Evolutionary conservation across 2,329 filamentous ascomycete species (phyloP).

Genomic region (Lachnum nothofagi): DNA sequence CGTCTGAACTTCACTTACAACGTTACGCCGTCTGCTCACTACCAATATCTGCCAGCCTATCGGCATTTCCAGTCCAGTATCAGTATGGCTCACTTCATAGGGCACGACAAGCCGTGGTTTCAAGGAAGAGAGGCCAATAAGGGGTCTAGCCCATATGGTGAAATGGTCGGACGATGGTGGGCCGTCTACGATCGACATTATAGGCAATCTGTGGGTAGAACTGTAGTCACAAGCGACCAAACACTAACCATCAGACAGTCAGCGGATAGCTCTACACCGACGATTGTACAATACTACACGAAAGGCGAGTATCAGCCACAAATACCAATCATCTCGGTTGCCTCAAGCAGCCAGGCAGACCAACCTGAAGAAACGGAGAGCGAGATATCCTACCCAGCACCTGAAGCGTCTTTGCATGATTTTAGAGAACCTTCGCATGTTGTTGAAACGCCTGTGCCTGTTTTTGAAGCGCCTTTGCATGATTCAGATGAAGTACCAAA

Average conservation of each 20-base stretch:
- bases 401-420: conserved; percentile 20
- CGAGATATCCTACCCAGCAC: conserved; percentile 22
- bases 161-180: conserved; percentile 89
- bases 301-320: conserved; percentile 32
- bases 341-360: conserved; percentile 11
- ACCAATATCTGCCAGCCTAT: conserved; percentile 95
- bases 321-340: conserved; percentile 13
- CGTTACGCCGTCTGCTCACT: conserved; percentile 91
- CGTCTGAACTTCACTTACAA: conserved; percentile 94
- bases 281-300: conserved; percentile 31
- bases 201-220: conserved; percentile 44
- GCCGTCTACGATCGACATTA: conserved; percentile 88
- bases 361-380: conserved; percentile 21
- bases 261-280: conserved; percentile 17
- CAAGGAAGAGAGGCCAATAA: conserved; percentile 52
- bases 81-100: conserved; percentile 91
- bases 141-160: conserved; percentile 64
- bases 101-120: conserved; percentile 83
- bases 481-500: conserved; percentile 19
- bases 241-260: conserved; percentile 20
- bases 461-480: conserved; percentile 22
- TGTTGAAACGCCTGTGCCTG: too few relatives aligned
- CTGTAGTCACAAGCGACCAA: conserved; percentile 6
- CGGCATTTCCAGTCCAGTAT: conserved; percentile 87
- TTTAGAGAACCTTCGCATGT: too few relatives aligned